These are phyloP conservation scores for Metrosideros polymorpha DNA, from an alignment of 441 rosid species.

Conservation along the genomic window DNA sequence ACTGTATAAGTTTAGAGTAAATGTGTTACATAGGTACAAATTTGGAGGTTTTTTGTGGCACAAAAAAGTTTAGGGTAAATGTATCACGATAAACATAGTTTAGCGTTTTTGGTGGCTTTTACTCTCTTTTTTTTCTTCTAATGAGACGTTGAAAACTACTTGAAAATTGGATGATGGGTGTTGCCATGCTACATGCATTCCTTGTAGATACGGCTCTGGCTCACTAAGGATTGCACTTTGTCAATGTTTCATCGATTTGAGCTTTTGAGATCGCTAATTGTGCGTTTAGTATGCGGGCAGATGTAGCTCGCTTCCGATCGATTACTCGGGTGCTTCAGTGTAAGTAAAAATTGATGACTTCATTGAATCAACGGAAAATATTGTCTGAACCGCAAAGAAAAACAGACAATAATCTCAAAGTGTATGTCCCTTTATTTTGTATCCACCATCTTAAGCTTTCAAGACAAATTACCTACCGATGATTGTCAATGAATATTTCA, in stretches of 20 bases:
- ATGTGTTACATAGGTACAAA: no score
- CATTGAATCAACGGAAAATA: background rate
- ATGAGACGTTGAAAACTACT: background rate
- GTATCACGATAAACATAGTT: no score
- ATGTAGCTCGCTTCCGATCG: background rate
- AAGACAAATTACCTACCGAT: background rate
- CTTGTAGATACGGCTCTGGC: background rate
- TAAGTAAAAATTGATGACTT: background rate
- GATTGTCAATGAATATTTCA: background rate
- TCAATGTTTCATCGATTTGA: background rate
- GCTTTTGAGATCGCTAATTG: background rate
- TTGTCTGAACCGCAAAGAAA: background rate
- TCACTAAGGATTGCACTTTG: background rate
- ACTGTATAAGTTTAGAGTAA: no score
- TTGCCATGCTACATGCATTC: background rate
- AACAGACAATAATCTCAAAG: background rate
- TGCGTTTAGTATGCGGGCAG: background rate
- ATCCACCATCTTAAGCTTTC: background rate
- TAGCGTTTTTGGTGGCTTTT: no score
- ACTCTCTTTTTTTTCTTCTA: no score
- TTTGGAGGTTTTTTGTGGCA: no score
- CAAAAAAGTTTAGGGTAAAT: no score
- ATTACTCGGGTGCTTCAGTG: background rate
- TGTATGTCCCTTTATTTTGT: background rate
- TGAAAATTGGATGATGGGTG: background rate